phyloP scores from a whole-genome alignment of 1,284 basidiomycete genomes.

The Ceratobasidium sp. region DNA sequence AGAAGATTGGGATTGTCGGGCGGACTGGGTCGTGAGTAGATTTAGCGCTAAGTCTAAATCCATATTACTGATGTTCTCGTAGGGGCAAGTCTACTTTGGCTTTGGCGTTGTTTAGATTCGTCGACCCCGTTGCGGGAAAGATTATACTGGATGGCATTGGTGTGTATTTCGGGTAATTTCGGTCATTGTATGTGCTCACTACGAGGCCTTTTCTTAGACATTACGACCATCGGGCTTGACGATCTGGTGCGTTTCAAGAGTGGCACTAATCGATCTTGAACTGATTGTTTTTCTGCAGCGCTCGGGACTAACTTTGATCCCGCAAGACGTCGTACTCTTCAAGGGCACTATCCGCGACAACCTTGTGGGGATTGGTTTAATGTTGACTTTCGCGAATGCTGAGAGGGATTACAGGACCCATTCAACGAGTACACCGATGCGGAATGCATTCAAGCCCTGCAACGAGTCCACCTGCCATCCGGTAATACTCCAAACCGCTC shows the following conservation, averaged over 20 bases:
- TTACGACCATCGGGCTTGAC: constrained; percentile 86
- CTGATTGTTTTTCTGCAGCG: background rate
- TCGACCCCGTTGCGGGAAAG: constrained; percentile 82
- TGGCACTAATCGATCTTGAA: background rate
- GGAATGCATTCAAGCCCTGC: constrained; percentile 74
- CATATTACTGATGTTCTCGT: constrained; percentile 48
- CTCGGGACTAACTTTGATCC: constrained; percentile 13
- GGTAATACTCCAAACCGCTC: constrained; percentile 20
- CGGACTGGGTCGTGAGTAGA: constrained; percentile 68
- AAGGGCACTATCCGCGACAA: constrained; percentile 38
- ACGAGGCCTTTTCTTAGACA: constrained; percentile 59
- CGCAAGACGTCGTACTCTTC: constrained; percentile 15
- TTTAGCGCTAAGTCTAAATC: background rate
- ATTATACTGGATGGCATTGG: constrained; percentile 89
- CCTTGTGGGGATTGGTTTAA: background rate
- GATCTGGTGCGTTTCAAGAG: constrained; percentile 89
- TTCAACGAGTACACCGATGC: constrained; percentile 86
- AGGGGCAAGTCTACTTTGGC: constrained; percentile 89
- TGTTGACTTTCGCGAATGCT: background rate
- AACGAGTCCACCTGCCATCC: constrained; percentile 65
- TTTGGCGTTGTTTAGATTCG: constrained; percentile 88
- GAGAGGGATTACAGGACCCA: constrained; percentile 72
- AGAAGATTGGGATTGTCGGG: constrained; percentile 79
- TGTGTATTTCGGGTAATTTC: background rate
- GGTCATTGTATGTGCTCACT: background rate